A percentile compares a stretch with the other conserved stretches of the same genome.
These are phyloP conservation scores for Aspergillus proliferans DNA, from an alignment of 2,329 filamentous ascomycete species.

Conservation along the genomic window DNA sequence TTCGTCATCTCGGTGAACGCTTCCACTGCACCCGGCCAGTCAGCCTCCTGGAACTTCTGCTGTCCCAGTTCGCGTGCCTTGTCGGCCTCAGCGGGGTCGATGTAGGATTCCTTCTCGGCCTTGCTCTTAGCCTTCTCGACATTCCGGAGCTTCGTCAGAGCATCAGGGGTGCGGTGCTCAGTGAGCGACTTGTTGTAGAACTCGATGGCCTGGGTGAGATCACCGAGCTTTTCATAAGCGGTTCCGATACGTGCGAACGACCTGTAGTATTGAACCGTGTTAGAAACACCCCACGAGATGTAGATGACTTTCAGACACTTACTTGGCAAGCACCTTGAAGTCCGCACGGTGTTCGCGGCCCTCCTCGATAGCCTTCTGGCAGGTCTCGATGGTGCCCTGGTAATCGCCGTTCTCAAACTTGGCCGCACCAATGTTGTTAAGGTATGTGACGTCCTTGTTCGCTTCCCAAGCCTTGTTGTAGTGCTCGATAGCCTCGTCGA, in stretches of 20 bases:
- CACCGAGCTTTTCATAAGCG: conserved; percentile 85
- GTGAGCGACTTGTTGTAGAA: conserved; percentile 92
- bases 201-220: conserved; percentile 71
- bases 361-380: conserved; percentile 81
- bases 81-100: conserved; percentile 87
- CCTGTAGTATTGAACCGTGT: conserved; percentile 25
- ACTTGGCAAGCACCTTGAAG: conserved; percentile 97
- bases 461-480: conserved; percentile 93
- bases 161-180: conserved; percentile 92
- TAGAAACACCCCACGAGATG: conserved; percentile 4
- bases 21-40: conserved; percentile 91
- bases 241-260: conserved; percentile 90
- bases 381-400: conserved; percentile 76
- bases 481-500: conserved; percentile 89
- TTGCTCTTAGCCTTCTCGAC: conserved; percentile 83
- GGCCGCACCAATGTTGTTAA: conserved; percentile 92
- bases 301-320: conserved; percentile 13
- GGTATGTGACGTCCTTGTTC: conserved; percentile 93
- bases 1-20: conserved; percentile 97
- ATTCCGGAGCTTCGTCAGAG: conserved; percentile 83
- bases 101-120: conserved; percentile 68
- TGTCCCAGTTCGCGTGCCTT: conserved; percentile 93
- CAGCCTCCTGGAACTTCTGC: conserved; percentile 91
- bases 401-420: conserved; percentile 96
- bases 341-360: conserved; percentile 85